A percentile compares a stretch with the other conserved stretches of the same genome.
Conservation (phyloP, 164 flowering plant species). For the Magnolia sinica region DNA sequence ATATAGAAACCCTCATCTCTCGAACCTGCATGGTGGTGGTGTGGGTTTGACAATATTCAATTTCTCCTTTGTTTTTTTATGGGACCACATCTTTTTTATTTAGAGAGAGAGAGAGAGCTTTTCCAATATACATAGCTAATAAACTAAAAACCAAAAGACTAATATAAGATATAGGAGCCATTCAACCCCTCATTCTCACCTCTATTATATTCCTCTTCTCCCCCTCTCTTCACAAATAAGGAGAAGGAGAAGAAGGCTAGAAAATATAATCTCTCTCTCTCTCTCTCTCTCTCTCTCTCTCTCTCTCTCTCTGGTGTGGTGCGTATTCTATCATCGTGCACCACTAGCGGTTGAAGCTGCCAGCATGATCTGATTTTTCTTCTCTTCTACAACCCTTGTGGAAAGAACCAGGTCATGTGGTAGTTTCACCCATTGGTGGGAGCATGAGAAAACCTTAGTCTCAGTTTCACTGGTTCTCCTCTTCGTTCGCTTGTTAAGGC, state of each 20-base stretch:
- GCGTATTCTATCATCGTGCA: conserved; percentile 25
- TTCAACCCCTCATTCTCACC: conserved; percentile 5
- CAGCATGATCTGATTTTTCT: conserved; percentile 75
- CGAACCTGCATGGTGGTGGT: conserved; percentile 17
- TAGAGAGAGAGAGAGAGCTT: not conserved
- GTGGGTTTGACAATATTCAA: conserved; percentile 51
- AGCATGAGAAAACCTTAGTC: conserved; percentile 24
- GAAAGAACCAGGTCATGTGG: conserved; percentile 63
- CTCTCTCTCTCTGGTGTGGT: not conserved
- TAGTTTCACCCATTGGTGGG: conserved; percentile 65
- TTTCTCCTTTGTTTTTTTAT: conserved; percentile 21
- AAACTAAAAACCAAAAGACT: not conserved
- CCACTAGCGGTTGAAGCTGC: conserved; percentile 75
- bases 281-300: not conserved
- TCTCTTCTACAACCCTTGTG: conserved; percentile 14
- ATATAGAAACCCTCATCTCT: conserved; percentile 9
- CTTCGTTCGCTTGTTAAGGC: conserved; percentile 12
- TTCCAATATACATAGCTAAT: not conserved
- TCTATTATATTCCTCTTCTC: conserved; percentile 8
- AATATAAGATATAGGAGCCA: not conserved
- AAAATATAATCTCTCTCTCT: not conserved
- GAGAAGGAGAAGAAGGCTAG: not conserved
- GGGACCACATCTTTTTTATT: conserved; percentile 46
- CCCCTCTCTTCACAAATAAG: conserved; percentile 5
- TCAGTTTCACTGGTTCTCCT: not conserved